Evolutionary conservation across 331 rosid genomes (phyloP), one percentile per base, ranked within the genome.

Genomic region (Phaseolus coccineus): DNA sequence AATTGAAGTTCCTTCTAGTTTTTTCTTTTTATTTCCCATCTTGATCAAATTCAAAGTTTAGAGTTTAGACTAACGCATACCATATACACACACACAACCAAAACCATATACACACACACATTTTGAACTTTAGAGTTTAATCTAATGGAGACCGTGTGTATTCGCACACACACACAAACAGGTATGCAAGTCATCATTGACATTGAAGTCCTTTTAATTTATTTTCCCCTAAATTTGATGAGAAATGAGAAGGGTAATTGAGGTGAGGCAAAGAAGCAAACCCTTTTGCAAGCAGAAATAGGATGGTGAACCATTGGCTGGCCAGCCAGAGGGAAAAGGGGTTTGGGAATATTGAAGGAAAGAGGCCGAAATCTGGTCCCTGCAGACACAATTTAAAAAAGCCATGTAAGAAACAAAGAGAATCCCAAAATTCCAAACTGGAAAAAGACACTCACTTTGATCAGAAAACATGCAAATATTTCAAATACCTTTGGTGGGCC

Each of bases 321-420:
- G 37, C 98, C 97, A 80, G 99, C 99, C 83, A 96, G 66, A 77
- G 98, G 98, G 88, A 96, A 93, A 19, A 96, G 97, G 63, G 99
- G 98, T 71, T 96, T 91, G 37, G 99, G 98, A 76, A 89, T 89
- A 65, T 93, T 93, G 90, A 96, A 96, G 14, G 99, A 96, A 71
- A 96, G 98, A 64, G 98, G 99, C 19, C 98, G 89, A 82, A 96
- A 96, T 88, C 99, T 89, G 69, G 99, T 96, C 61, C 99, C 99
- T 93, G 86, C 61, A 82, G 8, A 69, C 39, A 30, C 35, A 62
- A 65, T 82, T 63, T 40, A 67, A 74, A 70, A 65, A 42, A 33
- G 19, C 16, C 44, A 59, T 10, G 42, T 39, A 35, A 15, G 14
- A 53, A 22, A 57, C 11, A 11, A 19, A 61, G 30, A 9, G 59